These are phyloP conservation scores for Sophora flavescens DNA, from an alignment of 306 rosid species.

Conservation along the genomic window DNA sequence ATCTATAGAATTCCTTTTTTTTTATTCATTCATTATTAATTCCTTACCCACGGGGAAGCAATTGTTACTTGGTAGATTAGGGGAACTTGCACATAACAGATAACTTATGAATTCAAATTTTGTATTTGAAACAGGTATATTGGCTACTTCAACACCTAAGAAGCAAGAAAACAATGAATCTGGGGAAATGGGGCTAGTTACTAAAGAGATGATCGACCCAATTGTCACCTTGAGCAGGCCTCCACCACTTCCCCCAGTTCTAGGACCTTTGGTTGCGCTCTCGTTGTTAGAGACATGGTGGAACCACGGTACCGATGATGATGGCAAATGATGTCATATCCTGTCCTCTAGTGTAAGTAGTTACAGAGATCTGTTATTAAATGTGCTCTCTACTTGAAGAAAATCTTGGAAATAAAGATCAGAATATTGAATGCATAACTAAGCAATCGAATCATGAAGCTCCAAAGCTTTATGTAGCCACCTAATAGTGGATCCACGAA, in stretches of 20 bases:
- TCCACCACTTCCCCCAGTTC: slow-evolving; percentile 72
- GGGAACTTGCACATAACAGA: slow-evolving; percentile 24
- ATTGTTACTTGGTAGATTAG: slow-evolving; percentile 10
- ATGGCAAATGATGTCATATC: slow-evolving; percentile 50
- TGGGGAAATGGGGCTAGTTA: slow-evolving; percentile 47
- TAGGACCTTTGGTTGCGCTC: slow-evolving; percentile 68
- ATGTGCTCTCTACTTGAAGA: slow-evolving; percentile 52
- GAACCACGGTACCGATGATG: slow-evolving; percentile 49
- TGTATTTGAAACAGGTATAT: slow-evolving; percentile 51
- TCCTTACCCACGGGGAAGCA: not conserved
- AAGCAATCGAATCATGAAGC: slow-evolving; percentile 36
- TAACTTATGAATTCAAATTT: slow-evolving; percentile 1
- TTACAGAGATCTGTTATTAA: not conserved
- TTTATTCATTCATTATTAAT: not conserved
- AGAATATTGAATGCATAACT: slow-evolving; percentile 44
- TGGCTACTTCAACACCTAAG: slow-evolving; percentile 53
- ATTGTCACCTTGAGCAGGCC: slow-evolving; percentile 67
- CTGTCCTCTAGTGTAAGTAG: slow-evolving; percentile 1
- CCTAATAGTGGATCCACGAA: slow-evolving; percentile 55
- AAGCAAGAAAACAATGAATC: slow-evolving; percentile 51
- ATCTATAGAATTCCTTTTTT: not conserved
- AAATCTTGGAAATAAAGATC: slow-evolving; percentile 44
- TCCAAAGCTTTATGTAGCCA: slow-evolving; percentile 62
- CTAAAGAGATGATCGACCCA: slow-evolving; percentile 62
- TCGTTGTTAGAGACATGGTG: slow-evolving; percentile 63